Base-by-base conservation (phyloP, 2,329 filamentous ascomycete species). In the Botrytis tulipae region DNA sequence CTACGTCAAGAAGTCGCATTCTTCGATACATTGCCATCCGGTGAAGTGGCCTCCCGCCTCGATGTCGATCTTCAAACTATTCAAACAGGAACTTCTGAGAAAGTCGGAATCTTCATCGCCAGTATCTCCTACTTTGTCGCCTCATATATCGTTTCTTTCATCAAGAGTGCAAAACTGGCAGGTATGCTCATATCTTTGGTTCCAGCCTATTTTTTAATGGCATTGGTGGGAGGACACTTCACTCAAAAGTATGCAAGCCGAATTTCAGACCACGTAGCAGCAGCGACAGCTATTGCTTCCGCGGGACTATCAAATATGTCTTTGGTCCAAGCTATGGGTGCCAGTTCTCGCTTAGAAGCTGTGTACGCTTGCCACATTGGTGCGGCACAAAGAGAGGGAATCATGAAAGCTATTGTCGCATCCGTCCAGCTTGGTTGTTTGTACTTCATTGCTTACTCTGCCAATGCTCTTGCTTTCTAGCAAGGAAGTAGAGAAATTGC, bases 101-200 rank as follows among this genome's bases (percentile, higher is more conserved):
- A 90, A 77, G 87, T 89, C 20, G 88, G 88, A 32, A 85, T 89
- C n/a, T 85, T 84, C 73, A 81, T 90, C 4, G 83, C 84, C 20
- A 87, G 84, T 66, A 76, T 87, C n/a, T 72, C 70, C 22, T 65
- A 54, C 20, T 65, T 73, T 75, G 80, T 89, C 54, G 86, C 88
- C 0, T 86, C 88, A 0, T 89, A 88, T 74, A 83, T 88, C 8
- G 85, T 89, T n/a, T 87, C 87, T 1, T 89, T 90, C 75, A 86
- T 88, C 79, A 87, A 88, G 76, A 84, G 87, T 76, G 82, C 84
- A 22, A 83, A 82, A 62, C 82, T 90, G 8, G 87, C 88, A 20
- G 86, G 83, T 14, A 87, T 89, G 61, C 46, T 66, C 37, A 57
- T 66, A 22, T 68, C 71, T 18, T 46, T 69, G 25, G 42, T 69